phyloP scores from a whole-genome alignment of 345 rosid species.

The Eucalyptus regnans region DNA sequence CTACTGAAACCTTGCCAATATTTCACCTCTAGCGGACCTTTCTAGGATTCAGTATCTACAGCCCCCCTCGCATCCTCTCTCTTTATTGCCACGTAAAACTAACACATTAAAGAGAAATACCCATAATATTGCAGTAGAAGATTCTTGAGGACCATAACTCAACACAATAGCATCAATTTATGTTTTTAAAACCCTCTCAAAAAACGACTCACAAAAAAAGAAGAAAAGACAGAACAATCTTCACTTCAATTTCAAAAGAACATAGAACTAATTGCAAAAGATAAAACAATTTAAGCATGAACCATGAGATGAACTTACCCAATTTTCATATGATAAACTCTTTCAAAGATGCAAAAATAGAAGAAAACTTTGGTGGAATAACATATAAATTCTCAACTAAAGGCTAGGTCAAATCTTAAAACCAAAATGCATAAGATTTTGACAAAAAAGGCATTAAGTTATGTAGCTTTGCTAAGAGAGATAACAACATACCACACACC shows the following conservation, averaged over 20 bases:
- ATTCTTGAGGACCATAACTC: background rate
- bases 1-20: background rate
- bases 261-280: background rate
- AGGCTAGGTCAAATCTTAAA: background rate
- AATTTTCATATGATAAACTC: background rate
- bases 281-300: background rate
- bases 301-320: background rate
- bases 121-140: background rate
- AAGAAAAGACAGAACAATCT: background rate
- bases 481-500: background rate
- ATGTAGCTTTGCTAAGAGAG: background rate
- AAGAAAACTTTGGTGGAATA: background rate
- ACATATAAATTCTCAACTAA: background rate
- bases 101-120: background rate
- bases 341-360: background rate
- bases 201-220: background rate
- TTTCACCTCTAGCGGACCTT: background rate
- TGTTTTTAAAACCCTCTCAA: background rate
- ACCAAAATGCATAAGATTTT: background rate
- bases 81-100: background rate
- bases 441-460: background rate
- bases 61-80: background rate
- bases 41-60: background rate
- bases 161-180: background rate
- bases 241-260: background rate